Base-by-base conservation (phyloP, 768 basidiomycete species). In the Boletus rufocinnamomeus region DNA sequence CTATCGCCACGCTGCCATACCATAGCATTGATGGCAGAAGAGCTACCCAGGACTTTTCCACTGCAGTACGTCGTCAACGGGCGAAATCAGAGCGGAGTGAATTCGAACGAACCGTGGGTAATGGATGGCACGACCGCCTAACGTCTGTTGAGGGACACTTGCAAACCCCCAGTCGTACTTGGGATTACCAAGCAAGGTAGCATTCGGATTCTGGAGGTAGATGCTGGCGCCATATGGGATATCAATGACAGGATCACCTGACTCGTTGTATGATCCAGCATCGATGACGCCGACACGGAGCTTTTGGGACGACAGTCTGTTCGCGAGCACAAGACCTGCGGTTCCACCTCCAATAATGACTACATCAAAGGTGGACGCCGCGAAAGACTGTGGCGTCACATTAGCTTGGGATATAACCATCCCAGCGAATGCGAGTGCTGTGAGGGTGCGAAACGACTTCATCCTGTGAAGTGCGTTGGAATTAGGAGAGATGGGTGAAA, bases 41-140 rank as follows among this genome's bases (percentile, higher is more conserved):
- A 56, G 6, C 54, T 47, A 19, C 54, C 54, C 6, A 56, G 11
- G 27, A 56, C 54, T 25, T 56, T 56, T 19, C 47, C 54, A 34
- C 54, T 56, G 25, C 17, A 7, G 1, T 8, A 32, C 3, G 7
- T 13, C 19, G 17, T 50, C 23, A 56, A 16, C 1, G 16, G 2
- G 7, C 25, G 16, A 43, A 11, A 34, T 41, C 23, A n/a, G 19
- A 11, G 4, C 2, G 2, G 16, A 34, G n/a, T 17, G 21, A 10
- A 56, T n/a, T 27, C 21, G 28, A 10, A 43, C 49, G 30, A 16
- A 51, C 55, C 49, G 48, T 3, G 49, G 30, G 14, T 43, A 51
- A 25, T 4, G 23, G 30, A 56, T 51, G 17, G 8, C 8, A n/a
- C 55, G 55, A 43, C 48, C 55, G 0, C 41, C 40, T 21, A 43